Evolutionary conservation across 2,329 filamentous ascomycete species (phyloP).

Genomic region (Ceratocystis harringtonii): DNA sequence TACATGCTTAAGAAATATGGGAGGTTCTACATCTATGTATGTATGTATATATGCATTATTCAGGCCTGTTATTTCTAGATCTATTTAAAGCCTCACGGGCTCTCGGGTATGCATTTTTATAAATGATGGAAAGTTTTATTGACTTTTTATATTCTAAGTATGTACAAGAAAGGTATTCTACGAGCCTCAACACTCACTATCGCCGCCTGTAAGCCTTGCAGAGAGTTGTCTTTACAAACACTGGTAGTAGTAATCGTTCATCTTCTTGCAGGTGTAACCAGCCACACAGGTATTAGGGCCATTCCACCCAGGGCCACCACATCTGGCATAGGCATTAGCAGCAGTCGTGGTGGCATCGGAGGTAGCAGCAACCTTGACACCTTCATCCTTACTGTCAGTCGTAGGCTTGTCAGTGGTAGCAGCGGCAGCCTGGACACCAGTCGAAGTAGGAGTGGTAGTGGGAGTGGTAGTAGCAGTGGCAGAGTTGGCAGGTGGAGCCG

Average conservation of each 20-base stretch:
- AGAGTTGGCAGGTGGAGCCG: neutral
- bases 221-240: conserved; percentile 20
- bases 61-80: neutral
- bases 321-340: conserved; percentile 23
- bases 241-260: conserved; percentile 29
- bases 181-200: neutral
- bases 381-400: neutral
- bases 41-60: neutral
- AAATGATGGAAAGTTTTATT: neutral
- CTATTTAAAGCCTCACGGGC: neutral
- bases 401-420: neutral
- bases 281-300: conserved; percentile 32
- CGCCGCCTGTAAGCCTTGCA: neutral
- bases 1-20: neutral
- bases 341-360: neutral
- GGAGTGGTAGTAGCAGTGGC: neutral
- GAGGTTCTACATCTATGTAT: no score
- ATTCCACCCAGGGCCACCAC: conserved; percentile 31
- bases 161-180: conserved; percentile 4
- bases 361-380: neutral
- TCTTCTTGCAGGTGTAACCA: conserved; percentile 27
- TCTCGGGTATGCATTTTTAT: neutral
- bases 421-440: neutral
- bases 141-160: neutral
- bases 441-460: neutral